These are phyloP conservation scores for Botrytis fragariae DNA, from an alignment of 2,329 filamentous ascomycete genomes.

Conservation along the genomic window DNA sequence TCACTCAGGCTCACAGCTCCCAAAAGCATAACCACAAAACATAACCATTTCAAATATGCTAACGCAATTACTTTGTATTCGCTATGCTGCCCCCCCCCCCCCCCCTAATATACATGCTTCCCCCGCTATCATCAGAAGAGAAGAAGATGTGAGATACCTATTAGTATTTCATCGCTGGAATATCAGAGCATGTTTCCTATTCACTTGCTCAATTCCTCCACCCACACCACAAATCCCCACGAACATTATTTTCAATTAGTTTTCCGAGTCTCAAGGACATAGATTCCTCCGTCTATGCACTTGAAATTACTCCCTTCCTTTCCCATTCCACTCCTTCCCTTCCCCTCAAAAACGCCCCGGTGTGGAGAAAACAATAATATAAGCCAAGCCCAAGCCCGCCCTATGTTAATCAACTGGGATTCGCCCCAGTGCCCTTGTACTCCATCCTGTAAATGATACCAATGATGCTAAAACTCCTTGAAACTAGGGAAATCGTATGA, in stretches of 20 bases:
- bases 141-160: not conserved
- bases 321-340: not conserved
- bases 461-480: conserved; percentile 8
- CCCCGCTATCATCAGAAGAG: not conserved
- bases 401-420: not conserved
- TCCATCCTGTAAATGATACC: conserved; percentile 7
- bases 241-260: not conserved
- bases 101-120: not conserved
- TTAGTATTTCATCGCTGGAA: not conserved
- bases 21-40: not conserved
- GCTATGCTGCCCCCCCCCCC: not conserved
- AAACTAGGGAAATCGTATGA: not conserved
- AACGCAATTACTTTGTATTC: not conserved
- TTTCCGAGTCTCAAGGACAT: not conserved
- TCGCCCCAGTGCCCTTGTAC: not conserved
- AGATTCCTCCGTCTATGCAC: not conserved
- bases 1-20: not conserved
- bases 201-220: not conserved
- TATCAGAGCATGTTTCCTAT: not conserved
- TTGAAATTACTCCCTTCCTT: not conserved
- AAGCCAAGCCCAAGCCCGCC: not conserved
- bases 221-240: not conserved
- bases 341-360: not conserved
- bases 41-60: not conserved
- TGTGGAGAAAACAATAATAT: not conserved